phyloP scores from a whole-genome alignment of 2,329 filamentous ascomycete species.

The Exserohilum rostratum region DNA sequence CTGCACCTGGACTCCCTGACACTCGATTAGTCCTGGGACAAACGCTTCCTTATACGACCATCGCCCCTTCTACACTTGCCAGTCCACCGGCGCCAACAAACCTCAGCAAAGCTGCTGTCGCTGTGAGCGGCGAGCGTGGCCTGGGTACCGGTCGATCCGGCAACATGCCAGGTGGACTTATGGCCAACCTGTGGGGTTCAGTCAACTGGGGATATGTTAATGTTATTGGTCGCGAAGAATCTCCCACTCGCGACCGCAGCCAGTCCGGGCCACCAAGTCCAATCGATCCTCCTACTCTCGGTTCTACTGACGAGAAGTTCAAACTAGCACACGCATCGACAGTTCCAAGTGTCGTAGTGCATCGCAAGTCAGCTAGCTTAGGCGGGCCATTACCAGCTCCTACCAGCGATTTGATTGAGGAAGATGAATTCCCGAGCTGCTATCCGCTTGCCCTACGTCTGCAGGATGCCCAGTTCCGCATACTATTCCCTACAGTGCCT shows the following conservation, averaged over 20 bases:
- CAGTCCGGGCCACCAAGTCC: slow-evolving; percentile 46
- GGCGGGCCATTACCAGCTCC: slow-evolving; percentile 46
- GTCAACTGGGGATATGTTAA: slow-evolving; percentile 78
- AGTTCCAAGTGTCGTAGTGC: slow-evolving; percentile 34
- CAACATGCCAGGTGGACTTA: slow-evolving; percentile 79
- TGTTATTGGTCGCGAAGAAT: slow-evolving; percentile 61
- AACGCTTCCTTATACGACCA: slow-evolving; percentile 64
- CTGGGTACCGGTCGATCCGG: slow-evolving; percentile 67
- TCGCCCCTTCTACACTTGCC: slow-evolving; percentile 82
- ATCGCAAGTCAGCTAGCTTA: slow-evolving; percentile 64
- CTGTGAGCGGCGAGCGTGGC: slow-evolving; percentile 77
- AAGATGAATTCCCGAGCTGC: slow-evolving; percentile 69
- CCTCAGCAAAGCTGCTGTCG: slow-evolving; percentile 83
- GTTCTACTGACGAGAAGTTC: slow-evolving; percentile 25
- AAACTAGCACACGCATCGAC: slow-evolving; percentile 16
- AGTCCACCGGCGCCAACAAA: slow-evolving; percentile 84
- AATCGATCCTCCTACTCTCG: slow-evolving; percentile 28
- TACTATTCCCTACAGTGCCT: slow-evolving; percentile 83
- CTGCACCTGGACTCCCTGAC: slow-evolving; percentile 45
- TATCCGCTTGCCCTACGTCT: slow-evolving; percentile 83
- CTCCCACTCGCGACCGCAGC: slow-evolving; percentile 35
- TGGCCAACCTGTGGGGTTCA: slow-evolving; percentile 94
- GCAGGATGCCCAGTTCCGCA: slow-evolving; percentile 91
- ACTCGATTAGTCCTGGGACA: slow-evolving; percentile 45
- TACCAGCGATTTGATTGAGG: slow-evolving; percentile 27